Percentiles rank a stretch among this genome's conserved stretches.
phyloP scores from a whole-genome alignment of 768 basidiomycete species.

The Boletus insuetus region DNA sequence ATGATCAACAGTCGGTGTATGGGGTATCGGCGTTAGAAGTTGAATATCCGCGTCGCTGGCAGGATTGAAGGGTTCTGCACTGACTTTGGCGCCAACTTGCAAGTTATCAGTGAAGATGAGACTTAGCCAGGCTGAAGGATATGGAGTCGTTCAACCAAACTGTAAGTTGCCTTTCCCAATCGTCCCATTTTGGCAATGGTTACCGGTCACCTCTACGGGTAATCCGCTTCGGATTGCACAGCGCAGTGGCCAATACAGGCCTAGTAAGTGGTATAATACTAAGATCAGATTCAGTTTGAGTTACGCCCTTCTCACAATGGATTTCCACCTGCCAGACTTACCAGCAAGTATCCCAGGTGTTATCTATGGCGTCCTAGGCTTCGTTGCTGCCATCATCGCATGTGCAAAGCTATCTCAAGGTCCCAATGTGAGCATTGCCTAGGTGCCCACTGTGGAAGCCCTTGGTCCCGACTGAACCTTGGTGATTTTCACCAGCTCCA shows the following conservation, averaged over 20 bases:
- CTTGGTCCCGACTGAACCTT: not conserved
- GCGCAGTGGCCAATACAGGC: too few relatives aligned
- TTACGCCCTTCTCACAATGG: not conserved
- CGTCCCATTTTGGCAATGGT: constrained; percentile 12
- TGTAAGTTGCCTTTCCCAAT: not conserved
- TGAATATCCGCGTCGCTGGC: constrained; percentile 2
- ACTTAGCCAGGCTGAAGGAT: not conserved
- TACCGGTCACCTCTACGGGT: too few relatives aligned
- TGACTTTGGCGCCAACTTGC: not conserved
- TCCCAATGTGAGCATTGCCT: not conserved
- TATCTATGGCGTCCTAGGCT: not conserved
- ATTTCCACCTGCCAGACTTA: not conserved
- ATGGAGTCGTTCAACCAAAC: not conserved
- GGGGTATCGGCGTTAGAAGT: constrained; percentile 5
- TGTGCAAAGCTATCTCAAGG: not conserved
- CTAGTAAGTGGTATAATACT: too few relatives aligned
- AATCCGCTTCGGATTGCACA: too few relatives aligned
- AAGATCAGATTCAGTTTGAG: too few relatives aligned
- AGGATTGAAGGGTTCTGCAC: not conserved
- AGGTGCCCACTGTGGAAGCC: too few relatives aligned
- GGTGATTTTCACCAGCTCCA: not conserved
- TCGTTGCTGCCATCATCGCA: not conserved
- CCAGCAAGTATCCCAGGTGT: not conserved
- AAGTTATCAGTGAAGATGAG: not conserved
- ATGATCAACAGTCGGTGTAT: not conserved